Evolutionary conservation across 2,329 filamentous ascomycete species (phyloP).

Genomic region (Ramularia endophylla): DNA sequence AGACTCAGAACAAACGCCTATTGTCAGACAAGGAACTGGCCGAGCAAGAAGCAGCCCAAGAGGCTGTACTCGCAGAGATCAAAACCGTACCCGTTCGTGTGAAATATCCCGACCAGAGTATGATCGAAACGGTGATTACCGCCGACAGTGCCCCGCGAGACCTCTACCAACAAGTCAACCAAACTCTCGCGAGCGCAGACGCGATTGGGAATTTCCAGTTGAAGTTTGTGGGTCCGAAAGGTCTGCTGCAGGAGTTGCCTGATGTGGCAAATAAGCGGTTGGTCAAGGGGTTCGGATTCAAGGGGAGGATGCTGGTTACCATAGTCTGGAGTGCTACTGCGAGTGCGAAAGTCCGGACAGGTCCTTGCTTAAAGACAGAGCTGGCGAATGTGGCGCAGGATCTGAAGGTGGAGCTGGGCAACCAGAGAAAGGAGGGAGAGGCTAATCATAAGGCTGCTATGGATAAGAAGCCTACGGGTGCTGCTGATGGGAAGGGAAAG

Average conservation of each 20-base stretch:
- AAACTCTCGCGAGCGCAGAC: constrained; percentile 55
- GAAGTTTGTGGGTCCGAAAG: constrained; percentile 54
- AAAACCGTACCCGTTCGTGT: constrained; percentile 69
- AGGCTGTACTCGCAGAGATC: constrained; percentile 59
- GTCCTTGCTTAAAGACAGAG: constrained; percentile 55
- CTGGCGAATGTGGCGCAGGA: constrained; percentile 57
- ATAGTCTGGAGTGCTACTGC: constrained; percentile 67
- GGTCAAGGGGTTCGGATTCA: constrained; percentile 67
- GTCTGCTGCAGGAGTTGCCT: constrained; percentile 23
- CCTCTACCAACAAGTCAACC: constrained; percentile 68
- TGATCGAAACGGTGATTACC: constrained; percentile 65
- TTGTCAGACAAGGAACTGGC: constrained; percentile 77
- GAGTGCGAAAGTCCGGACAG: constrained; percentile 49
- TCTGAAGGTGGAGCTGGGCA: constrained; percentile 58
- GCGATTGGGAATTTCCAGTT: constrained; percentile 60
- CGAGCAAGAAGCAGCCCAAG: constrained; percentile 59
- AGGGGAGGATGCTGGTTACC: constrained; percentile 66
- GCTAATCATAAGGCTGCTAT: constrained; percentile 23
- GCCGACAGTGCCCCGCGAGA: constrained; percentile 62
- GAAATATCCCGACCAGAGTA: constrained; percentile 80
- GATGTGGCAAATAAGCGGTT: constrained; percentile 44
- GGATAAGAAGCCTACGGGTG: constrained; percentile 23
- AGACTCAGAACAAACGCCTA: constrained; percentile 67
- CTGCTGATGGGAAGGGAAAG: constrained; percentile 23
- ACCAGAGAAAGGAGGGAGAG: constrained; percentile 35